These are phyloP conservation scores for Penicillium sp. DNA, from an alignment of 2,329 filamentous ascomycete genomes.

Conservation along the genomic window DNA sequence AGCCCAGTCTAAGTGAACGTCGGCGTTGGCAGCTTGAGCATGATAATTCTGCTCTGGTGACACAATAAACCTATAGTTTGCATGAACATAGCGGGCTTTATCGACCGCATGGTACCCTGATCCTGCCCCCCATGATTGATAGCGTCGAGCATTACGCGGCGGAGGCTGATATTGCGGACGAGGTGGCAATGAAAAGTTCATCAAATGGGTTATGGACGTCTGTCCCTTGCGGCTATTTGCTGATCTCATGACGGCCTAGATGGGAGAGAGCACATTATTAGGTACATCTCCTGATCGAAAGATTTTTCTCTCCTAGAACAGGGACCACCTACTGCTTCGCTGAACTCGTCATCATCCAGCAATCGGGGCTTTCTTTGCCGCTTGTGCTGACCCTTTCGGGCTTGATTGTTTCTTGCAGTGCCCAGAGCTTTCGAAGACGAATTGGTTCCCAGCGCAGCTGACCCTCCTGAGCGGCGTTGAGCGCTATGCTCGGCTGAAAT, in stretches of 20 bases:
- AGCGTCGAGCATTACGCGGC: slow-evolving; percentile 59
- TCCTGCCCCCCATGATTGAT: slow-evolving; percentile 75
- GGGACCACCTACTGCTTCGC: slow-evolving; percentile 60
- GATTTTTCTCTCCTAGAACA: neutral
- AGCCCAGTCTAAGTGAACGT: slow-evolving; percentile 84
- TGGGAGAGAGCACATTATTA: slow-evolving; percentile 11
- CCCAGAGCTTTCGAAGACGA: slow-evolving; percentile 33
- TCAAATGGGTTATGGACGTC: slow-evolving; percentile 92
- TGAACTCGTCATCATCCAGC: slow-evolving; percentile 81
- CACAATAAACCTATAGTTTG: slow-evolving; percentile 96
- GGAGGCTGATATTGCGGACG: slow-evolving; percentile 56
- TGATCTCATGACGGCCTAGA: slow-evolving; percentile 56
- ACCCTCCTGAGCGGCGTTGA: slow-evolving; percentile 38
- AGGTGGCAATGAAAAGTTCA: slow-evolving; percentile 81
- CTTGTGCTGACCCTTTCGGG: slow-evolving; percentile 74
- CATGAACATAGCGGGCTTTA: slow-evolving; percentile 87
- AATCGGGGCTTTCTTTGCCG: slow-evolving; percentile 67
- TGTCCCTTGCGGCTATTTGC: slow-evolving; percentile 75
- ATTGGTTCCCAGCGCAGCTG: slow-evolving; percentile 38
- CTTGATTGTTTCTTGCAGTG: slow-evolving; percentile 64
- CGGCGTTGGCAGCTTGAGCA: slow-evolving; percentile 75
- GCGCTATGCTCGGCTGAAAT: slow-evolving; percentile 30
- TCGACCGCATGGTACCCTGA: slow-evolving; percentile 87
- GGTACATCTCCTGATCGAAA: neutral
- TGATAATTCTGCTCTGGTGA: slow-evolving; percentile 74